Base-by-base conservation (phyloP, 1,284 basidiomycete species). In the Rhodotorula sp. region DNA sequence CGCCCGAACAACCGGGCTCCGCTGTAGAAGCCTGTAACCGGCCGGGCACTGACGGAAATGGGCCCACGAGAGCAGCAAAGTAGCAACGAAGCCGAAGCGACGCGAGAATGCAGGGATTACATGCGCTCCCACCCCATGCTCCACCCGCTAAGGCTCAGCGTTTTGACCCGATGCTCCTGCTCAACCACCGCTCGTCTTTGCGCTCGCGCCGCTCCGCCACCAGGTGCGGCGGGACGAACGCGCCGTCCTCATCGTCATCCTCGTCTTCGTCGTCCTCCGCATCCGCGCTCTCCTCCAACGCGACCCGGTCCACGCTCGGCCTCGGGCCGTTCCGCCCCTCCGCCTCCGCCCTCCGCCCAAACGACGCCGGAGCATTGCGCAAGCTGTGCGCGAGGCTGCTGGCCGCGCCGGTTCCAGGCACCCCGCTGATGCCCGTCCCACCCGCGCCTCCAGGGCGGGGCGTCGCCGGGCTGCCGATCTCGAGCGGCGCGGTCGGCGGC, bases 141-240 rank as follows among this genome's bases (percentile, higher is more conserved):
- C 48, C 25, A 6, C 36, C 36, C 25, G 19, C 36, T 10, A 36
- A 25, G 25, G 36, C 39, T 53, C 61, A 62, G 37, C 61, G 53
- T 34, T 54, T 61, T n/a, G 64, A 53, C 25, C 54, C 53, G 3
- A 76, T 68, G 51, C 75, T 76, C 39, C 75, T 32, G 37, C 67
- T 69, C 44, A 76, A 36, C 54, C 63, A 66, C 41, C 64, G 50
- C 68, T 76, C 75, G 44, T 74, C 75, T 34, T 56, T 55, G 25
- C 70, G 46, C n/a, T 29, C 60, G 50, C 56, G 41, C 21, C 63
- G 44, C 21, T 56, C 67, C 25, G 51, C 58, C 22, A 63, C 68
- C 29, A 72, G 27, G 60, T 76, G 75, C 21, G 75, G 75, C 55
- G 75, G 75, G 9, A 76, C 66, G 46, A 76, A 76, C 19, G 22